Evolutionary conservation across 805 yeast species (phyloP).

Genomic region (Lachancea meyersii): DNA sequence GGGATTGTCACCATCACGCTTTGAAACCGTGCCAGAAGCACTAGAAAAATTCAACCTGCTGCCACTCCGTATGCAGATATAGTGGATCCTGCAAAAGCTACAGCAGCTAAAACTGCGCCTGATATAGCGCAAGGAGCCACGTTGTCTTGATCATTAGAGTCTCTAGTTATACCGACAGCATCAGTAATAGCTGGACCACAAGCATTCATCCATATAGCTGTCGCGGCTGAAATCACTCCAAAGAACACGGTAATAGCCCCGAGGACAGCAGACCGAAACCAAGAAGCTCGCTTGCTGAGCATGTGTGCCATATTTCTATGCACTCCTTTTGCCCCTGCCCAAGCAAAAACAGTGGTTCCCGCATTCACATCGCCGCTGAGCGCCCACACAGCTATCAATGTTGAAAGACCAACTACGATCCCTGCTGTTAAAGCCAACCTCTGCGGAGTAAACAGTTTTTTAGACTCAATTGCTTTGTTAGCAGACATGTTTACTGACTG

Average conservation of each 20-base stretch:
- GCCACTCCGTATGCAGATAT: neutral
- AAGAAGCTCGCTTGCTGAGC: slow-evolving; percentile 1
- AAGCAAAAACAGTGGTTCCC: neutral
- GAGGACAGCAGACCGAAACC: neutral
- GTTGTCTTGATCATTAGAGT: neutral
- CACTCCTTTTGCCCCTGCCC: neutral
- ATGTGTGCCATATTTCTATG: neutral
- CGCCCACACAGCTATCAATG: neutral
- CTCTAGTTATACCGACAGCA: slow-evolving; percentile 1
- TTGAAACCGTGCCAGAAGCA: neutral
- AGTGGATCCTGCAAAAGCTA: neutral
- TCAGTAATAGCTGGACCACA: neutral
- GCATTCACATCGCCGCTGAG: neutral
- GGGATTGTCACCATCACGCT: neutral
- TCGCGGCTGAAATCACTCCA: neutral
- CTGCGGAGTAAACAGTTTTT: neutral
- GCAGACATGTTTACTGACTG: neutral
- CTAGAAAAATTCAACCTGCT: neutral
- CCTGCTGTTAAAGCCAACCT: neutral
- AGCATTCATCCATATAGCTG: neutral
- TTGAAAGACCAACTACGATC: neutral
- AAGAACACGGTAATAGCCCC: neutral
- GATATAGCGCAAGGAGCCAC: slow-evolving; percentile 1
- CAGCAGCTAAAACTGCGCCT: neutral
- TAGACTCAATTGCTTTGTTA: neutral